Percentiles rank a stretch among this genome's conserved stretches.
Evolutionary conservation across 2,329 filamentous ascomycete species (phyloP).

Genomic region (Fusarium hainanense): DNA sequence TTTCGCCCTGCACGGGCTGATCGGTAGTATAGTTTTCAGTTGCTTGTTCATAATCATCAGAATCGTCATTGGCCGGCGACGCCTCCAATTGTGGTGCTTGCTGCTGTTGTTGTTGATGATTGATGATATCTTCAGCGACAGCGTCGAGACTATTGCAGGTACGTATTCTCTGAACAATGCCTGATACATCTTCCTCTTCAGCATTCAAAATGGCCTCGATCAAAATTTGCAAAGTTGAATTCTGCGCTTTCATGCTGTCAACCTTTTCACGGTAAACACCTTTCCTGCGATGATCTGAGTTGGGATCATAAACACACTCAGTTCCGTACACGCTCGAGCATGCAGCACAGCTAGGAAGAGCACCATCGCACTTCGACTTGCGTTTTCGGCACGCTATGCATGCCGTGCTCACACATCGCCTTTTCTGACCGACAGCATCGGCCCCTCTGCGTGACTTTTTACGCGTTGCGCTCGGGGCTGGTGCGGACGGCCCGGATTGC

Average conservation of each 20-base stretch:
- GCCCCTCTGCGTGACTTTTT: slow-evolving; percentile 64
- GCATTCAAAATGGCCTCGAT: slow-evolving; percentile 94
- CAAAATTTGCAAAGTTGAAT: slow-evolving; percentile 89
- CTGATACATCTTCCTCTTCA: slow-evolving; percentile 84
- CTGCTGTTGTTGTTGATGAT: slow-evolving; percentile 50
- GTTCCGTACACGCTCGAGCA: slow-evolving; percentile 94
- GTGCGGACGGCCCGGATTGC: slow-evolving; percentile 26
- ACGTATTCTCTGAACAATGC: slow-evolving; percentile 85
- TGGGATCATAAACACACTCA: slow-evolving; percentile 93
- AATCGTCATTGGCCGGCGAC: slow-evolving; percentile 54
- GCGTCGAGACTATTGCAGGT: slow-evolving; percentile 78
- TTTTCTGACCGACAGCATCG: slow-evolving; percentile 67
- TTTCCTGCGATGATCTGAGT: slow-evolving; percentile 94
- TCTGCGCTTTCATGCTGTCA: slow-evolving; percentile 86
- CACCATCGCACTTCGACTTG: slow-evolving; percentile 93
- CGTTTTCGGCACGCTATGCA: slow-evolving; percentile 82
- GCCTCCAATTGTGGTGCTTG: slow-evolving; percentile 48
- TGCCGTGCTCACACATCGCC: slow-evolving; percentile 85
- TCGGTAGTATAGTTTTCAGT: slow-evolving; percentile 56
- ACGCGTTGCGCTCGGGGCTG: slow-evolving; percentile 33
- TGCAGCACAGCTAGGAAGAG: slow-evolving; percentile 91
- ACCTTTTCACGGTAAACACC: slow-evolving; percentile 96
- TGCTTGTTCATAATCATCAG: slow-evolving; percentile 54
- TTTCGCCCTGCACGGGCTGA: slow-evolving; percentile 69
- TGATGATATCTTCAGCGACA: slow-evolving; percentile 65